These are phyloP conservation scores for Orbilia quercus DNA, from an alignment of 2,329 filamentous ascomycete species.

Conservation along the genomic window DNA sequence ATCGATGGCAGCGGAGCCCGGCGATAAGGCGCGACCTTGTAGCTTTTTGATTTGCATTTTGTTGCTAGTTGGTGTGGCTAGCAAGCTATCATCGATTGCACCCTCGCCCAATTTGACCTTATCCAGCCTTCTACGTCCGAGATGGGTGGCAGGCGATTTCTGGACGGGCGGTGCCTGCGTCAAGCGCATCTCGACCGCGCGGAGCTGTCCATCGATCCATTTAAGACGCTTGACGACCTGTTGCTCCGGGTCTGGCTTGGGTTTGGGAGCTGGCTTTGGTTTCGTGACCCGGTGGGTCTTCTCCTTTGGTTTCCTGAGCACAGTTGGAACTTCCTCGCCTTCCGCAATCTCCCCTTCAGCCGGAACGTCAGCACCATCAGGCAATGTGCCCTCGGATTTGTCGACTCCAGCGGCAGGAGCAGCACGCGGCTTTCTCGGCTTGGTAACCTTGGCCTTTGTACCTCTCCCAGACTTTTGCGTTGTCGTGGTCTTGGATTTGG, in stretches of 20 bases:
- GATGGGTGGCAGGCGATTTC: slow-evolving; percentile 46
- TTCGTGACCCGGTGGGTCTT: slow-evolving; percentile 49
- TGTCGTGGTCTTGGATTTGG: slow-evolving; percentile 43
- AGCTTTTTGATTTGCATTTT: slow-evolving; percentile 44
- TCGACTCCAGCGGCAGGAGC: slow-evolving; percentile 25
- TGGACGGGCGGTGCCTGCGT: slow-evolving; percentile 51
- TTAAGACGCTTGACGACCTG: slow-evolving; percentile 53
- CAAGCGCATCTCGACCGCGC: slow-evolving; percentile 50
- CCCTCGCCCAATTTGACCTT: slow-evolving; percentile 34
- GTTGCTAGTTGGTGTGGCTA: slow-evolving; percentile 11
- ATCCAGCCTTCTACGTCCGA: slow-evolving; percentile 48
- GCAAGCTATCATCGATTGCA: slow-evolving; percentile 22
- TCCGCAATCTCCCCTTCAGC: slow-evolving; percentile 24
- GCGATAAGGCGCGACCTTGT: slow-evolving; percentile 31
- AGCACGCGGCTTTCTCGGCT: slow-evolving; percentile 48
- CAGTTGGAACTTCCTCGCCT: slow-evolving; percentile 33
- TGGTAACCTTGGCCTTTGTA: slow-evolving; percentile 27
- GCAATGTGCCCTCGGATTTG: slow-evolving; percentile 15
- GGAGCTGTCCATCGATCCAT: slow-evolving; percentile 47
- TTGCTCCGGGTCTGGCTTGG: slow-evolving; percentile 48
- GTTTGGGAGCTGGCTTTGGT: slow-evolving; percentile 46
- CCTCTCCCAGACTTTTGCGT: slow-evolving; percentile 53
- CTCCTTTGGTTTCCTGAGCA: slow-evolving; percentile 50
- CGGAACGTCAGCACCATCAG: slow-evolving; percentile 22
- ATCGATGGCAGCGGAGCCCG: slow-evolving; percentile 46